Base-by-base conservation (phyloP, 768 basidiomycete species). In the Trametes gibbosa region DNA sequence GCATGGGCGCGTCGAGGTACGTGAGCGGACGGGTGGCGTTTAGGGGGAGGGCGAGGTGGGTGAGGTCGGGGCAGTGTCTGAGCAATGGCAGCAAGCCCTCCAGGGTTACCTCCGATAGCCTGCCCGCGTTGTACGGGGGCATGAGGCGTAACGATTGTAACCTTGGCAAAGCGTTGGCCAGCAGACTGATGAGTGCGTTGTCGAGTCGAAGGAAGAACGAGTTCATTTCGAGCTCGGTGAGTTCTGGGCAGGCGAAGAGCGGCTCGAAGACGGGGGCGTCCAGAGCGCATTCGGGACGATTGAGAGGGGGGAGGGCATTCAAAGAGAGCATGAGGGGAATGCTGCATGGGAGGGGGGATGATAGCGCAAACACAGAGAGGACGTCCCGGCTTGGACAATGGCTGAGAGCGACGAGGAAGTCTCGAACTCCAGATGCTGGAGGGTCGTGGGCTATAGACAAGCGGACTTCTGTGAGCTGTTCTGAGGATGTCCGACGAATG, bases 261-360 rank as follows among this genome's bases (percentile, higher is more conserved):
- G 61, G 61, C 3, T 32, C 5, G 56, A 62, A 29, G 34, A 48
- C 35, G 10, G 43, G 37, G 5, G 48, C 17, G 34, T 52, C 50
- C 42, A 62, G 51, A 9, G 24, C 25, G 27, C 41, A 52, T 35
- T 37, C 56, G 0, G 61, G 47, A n/a, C 52, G 54, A 35, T 58
- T 56, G 34, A 53, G 29, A 13, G 61, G 61, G 2, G 61, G 61
- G 1, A 58, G 24, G 32, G 56, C 61, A 23, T 48, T 53, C 40
- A 62, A 23, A 6, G 61, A 62, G 6, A 53, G 40, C 61, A 62
- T 62, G 51, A 62, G 61, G 29, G 61, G 56, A 2, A 62, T 58
- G 25, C 56, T 62, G 16, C 51, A 58, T 3, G 61, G 51, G 13
- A 62, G 50, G 1, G 61, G 61, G n/a, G 49, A 62, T n/a, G 48